These are phyloP conservation scores for Epichloe baconii DNA, from an alignment of 2,329 filamentous ascomycete species.

Conservation along the genomic window DNA sequence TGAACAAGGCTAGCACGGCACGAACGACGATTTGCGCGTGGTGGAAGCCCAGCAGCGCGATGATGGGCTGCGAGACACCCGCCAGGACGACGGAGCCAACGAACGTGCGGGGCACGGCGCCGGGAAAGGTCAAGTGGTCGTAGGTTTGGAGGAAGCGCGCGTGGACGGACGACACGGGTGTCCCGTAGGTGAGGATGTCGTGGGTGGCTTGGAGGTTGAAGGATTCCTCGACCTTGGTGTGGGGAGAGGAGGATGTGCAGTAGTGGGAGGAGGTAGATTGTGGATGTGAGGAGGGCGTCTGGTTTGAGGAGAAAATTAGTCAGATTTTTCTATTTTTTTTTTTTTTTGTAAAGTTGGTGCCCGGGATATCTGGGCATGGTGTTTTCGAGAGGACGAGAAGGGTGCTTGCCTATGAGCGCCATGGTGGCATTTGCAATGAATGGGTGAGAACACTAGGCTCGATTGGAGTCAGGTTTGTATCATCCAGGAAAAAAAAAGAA, in stretches of 20 bases:
- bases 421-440: constrained; percentile 8
- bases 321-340: not conserved
- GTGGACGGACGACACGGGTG: constrained; percentile 35
- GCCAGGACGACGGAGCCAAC: constrained; percentile 68
- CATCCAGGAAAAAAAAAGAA: not conserved
- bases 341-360: not conserved
- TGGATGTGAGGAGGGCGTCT: constrained; percentile 14
- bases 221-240: constrained; percentile 97
- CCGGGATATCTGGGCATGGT: not conserved
- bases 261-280: constrained; percentile 43
- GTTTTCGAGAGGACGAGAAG: not conserved
- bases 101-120: constrained; percentile 84
- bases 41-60: constrained; percentile 41
- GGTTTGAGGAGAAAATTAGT: not conserved
- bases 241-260: constrained; percentile 63
- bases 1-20: constrained; percentile 63
- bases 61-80: constrained; percentile 53
- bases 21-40: constrained; percentile 54
- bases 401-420: constrained; percentile 11
- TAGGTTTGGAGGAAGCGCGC: constrained; percentile 50
- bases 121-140: constrained; percentile 84
- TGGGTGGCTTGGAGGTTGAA: constrained; percentile 94
- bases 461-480: too few relatives aligned
- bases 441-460: too few relatives aligned
- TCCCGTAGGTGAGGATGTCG: constrained; percentile 73